phyloP scores from a whole-genome alignment of 2,329 filamentous ascomycete species.

The Lecanicillium sp. region DNA sequence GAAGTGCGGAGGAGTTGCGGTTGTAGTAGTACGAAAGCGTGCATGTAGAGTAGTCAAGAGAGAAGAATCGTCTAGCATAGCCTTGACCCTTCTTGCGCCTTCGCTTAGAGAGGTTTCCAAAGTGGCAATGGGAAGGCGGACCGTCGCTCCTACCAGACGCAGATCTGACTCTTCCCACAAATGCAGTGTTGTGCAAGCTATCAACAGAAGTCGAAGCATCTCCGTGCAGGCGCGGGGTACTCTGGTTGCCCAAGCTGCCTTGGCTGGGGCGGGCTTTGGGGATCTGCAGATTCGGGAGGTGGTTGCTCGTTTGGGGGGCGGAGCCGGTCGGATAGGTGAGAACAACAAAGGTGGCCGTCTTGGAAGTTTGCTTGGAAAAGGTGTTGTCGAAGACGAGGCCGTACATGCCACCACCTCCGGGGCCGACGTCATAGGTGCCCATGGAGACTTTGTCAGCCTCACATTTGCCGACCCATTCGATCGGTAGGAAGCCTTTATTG shows the following conservation, averaged over 20 bases:
- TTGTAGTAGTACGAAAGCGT: slow-evolving; percentile 96
- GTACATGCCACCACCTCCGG: slow-evolving; percentile 81
- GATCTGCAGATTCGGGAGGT: slow-evolving; percentile 53
- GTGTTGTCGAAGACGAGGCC: slow-evolving; percentile 98
- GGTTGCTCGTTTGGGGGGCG: slow-evolving; percentile 65
- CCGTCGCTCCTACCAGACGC: slow-evolving; percentile 46
- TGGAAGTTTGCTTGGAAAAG: slow-evolving; percentile 90
- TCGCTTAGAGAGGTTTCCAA: slow-evolving; percentile 80
- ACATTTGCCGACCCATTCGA: slow-evolving; percentile 89
- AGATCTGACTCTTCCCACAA: slow-evolving; percentile 36
- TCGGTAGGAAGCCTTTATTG: slow-evolving; percentile 59
- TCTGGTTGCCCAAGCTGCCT: slow-evolving; percentile 43
- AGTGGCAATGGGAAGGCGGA: slow-evolving; percentile 47
- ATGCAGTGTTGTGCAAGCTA: slow-evolving; percentile 48
- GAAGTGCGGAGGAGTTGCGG: slow-evolving; percentile 82
- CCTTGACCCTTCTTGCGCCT: slow-evolving; percentile 90
- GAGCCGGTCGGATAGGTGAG: slow-evolving; percentile 84
- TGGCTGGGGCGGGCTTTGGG: slow-evolving; percentile 32
- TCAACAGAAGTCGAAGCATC: slow-evolving; percentile 49
- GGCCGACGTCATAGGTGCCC: slow-evolving; percentile 73
- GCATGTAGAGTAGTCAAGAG: slow-evolving; percentile 86
- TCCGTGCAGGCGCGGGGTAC: slow-evolving; percentile 36
- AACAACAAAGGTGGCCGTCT: slow-evolving; percentile 90
- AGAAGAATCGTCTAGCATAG: slow-evolving; percentile 90
- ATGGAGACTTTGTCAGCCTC: slow-evolving; percentile 93